Evolutionary conservation across 495 filamentous ascomycete genomes (phyloP).

Genomic region (Zalerion maritima): DNA sequence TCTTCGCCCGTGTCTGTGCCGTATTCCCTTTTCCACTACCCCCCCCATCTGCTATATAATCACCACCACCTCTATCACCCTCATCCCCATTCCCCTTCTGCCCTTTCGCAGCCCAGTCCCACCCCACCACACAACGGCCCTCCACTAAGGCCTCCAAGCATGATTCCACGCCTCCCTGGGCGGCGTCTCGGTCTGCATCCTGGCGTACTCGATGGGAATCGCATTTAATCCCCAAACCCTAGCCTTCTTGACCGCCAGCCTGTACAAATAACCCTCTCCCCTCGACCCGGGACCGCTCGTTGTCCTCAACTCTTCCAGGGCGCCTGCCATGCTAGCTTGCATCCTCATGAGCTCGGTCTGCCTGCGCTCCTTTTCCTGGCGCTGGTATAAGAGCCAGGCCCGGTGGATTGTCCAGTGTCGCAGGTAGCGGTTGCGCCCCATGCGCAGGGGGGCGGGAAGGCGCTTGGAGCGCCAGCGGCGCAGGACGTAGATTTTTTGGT

Average conservation of each 20-base stretch:
- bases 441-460: conserved; percentile 59
- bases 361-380: conserved; percentile 42
- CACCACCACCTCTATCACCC: too few relatives aligned
- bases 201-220: conserved; percentile 78
- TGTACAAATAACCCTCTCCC: conserved; percentile 66
- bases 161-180: conserved; percentile 64
- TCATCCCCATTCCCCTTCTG: too few relatives aligned
- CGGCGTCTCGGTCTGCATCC: conserved; percentile 68
- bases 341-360: conserved; percentile 50
- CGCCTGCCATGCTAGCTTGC: conserved; percentile 63
- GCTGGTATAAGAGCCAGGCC: conserved; percentile 66
- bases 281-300: conserved; percentile 41
- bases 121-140: too few relatives aligned
- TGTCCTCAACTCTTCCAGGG: conserved; percentile 68
- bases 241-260: conserved; percentile 74
- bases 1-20: too few relatives aligned
- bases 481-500: conserved; percentile 9
- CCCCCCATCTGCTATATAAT: too few relatives aligned
- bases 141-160: conserved; percentile 36
- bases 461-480: conserved; percentile 16
- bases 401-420: conserved; percentile 99
- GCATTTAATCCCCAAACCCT: conserved; percentile 47
- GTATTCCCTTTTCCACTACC: too few relatives aligned
- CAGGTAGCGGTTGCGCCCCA: conserved; percentile 74
- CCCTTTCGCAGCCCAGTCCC: too few relatives aligned